Evolutionary conservation across 1,284 basidiomycete genomes (phyloP).

Genomic region (Waitea zeae): DNA sequence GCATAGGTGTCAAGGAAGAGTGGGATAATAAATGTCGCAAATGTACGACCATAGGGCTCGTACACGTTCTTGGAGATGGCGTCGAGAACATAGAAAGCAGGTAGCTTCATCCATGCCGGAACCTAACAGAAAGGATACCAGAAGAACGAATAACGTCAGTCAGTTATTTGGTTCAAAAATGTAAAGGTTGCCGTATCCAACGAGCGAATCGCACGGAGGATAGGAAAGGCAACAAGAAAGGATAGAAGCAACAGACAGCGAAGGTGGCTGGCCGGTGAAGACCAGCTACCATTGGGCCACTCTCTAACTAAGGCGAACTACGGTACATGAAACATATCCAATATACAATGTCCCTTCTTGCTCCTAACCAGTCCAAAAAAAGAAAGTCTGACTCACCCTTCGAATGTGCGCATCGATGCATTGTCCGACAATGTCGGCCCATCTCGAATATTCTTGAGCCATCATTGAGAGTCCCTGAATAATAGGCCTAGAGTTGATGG

Average conservation of each 20-base stretch:
- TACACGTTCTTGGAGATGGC: constrained; percentile 93
- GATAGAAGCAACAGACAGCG: too few relatives aligned
- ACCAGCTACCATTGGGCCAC: too few relatives aligned
- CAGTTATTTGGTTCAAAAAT: too few relatives aligned
- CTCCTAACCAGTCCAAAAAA: constrained; percentile 4
- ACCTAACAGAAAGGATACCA: constrained; percentile 36
- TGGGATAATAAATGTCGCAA: constrained; percentile 58
- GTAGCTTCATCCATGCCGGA: constrained; percentile 84
- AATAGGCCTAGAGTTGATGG: constrained; percentile 90
- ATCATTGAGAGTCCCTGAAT: constrained; percentile 93
- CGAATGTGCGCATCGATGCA: constrained; percentile 82
- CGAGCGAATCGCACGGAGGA: too few relatives aligned
- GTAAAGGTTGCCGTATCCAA: too few relatives aligned
- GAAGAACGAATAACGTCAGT: constrained; percentile 32
- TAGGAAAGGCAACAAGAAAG: too few relatives aligned
- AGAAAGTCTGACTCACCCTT: constrained; percentile 47
- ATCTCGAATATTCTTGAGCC: constrained; percentile 74
- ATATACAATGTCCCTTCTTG: not conserved
- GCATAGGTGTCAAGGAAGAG: constrained; percentile 77
- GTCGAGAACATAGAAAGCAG: constrained; percentile 89
- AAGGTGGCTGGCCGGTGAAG: too few relatives aligned
- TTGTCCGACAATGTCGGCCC: constrained; percentile 72
- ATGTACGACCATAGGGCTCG: constrained; percentile 73
- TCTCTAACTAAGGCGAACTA: too few relatives aligned
- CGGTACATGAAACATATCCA: too few relatives aligned